Base-by-base conservation (phyloP, 2,329 filamentous ascomycete species). In the Fusarium nelsonii region DNA sequence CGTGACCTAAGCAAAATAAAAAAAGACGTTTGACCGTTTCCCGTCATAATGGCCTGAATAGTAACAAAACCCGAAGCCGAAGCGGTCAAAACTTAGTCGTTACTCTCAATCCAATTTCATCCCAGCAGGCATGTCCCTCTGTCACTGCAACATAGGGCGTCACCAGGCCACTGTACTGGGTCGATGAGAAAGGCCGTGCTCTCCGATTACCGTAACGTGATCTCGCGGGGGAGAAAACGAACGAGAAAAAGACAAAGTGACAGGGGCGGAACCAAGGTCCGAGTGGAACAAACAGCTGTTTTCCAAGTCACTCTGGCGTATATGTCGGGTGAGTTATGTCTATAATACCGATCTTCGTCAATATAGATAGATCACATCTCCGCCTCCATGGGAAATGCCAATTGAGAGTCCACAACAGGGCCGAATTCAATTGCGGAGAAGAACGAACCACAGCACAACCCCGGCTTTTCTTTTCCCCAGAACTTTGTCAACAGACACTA, bases 401-500 rank as follows among this genome's bases (percentile, higher is more conserved):
- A 36, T 16, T 18, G 20, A n/a, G 40, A 65, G 45, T 33, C 62
- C 62, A 65, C 54, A 65, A 65, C 61, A 65, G 62, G 62, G 54
- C 62, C 62, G 62, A 65, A 44, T 65, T 37, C 9, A 65, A 65
- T 60, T 65, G 62, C 62, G 62, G 62, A 65, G 62, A 65, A 58
- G 37, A 50, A 39, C 11, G 33, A 26, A 23, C n/a, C 6, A 23
- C 4, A 23, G 6, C 23, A 23, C 23, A 53, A 14, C 56, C 56
- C 56, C 56, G 28, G 50, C 26, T 57, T 40, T 62, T 63, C 60
- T 23, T 5, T 23, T 23, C 62, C 62, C 62, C 46, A 48, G 61
- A 60, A 44, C 23, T 23, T 63, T 23, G 23, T 55, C 52, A 55
- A 57, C 20, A 33, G 16, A 16, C 36, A 57, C 54, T 57, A 33